Evolutionary conservation across 2,329 filamentous ascomycete genomes (phyloP), one percentile per base, ranked within the genome.

Genomic region (Geoglossum cookeanum): DNA sequence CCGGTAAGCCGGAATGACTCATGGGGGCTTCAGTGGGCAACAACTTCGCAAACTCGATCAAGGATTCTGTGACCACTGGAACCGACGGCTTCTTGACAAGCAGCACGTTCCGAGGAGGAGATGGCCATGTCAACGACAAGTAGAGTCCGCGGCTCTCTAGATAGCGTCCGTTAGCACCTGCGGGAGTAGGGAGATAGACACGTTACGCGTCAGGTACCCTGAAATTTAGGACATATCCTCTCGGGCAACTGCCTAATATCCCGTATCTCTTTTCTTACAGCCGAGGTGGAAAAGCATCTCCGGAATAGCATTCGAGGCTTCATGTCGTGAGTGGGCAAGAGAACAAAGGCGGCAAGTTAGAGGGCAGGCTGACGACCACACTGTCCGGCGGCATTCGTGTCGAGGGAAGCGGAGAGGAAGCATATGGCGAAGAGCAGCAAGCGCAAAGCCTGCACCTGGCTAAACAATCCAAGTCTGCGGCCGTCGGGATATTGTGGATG

Each of bases 11-110:
- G 32, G n/a, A 27, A 29, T 30, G 32, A 13, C 2, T 27, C 9
- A 13, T 32, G n/a, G 13, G 39, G n/a, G 33, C 9, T 30, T 13
- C 3, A 13, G 73, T 39, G 76, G 78, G 0, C 74, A 22, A 39
- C 22, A 62, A 68, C 65, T 67, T 69, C 37, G 66, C 68, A 60
- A 69, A 69, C 61, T 69, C 66, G 47, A 71, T 60, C 15, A 70
- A 67, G 1, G 78, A 77, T 13, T 73, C 68, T 32, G 76, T 79
- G 55, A 81, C 77, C 32, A 70, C 68, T 1, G 74, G 71, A 2
- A 78, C 77, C 61, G 76, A 72, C 61, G 80, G 75, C 66, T 87
- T 87, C 67, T 83, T 82, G 51, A 85, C 77, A 58, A 87, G 69
- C 59, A 87, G 73, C 56, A 87, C 72, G 63, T 86, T 87, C 55